These are phyloP conservation scores for Bonnemaisonia californica DNA, from an alignment of 31 red algal genomes.

Conservation along the genomic window DNA sequence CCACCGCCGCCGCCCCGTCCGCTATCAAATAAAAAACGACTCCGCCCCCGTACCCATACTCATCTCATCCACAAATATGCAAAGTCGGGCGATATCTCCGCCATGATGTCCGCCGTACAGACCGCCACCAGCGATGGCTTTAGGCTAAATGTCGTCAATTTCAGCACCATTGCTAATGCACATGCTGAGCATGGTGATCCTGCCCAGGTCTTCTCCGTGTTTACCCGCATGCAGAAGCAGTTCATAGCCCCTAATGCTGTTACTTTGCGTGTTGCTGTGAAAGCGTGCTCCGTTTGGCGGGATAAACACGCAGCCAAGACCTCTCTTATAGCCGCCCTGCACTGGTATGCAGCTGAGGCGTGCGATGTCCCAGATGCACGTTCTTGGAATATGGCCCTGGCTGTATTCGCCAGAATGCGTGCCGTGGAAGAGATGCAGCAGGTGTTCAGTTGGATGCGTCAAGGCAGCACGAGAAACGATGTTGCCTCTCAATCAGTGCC, in stretches of 20 bases:
- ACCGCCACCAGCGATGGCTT: constrained; percentile 5
- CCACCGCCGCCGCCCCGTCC: neutral
- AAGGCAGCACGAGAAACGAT: neutral
- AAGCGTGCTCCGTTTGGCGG: constrained; percentile 3
- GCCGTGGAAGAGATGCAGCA: neutral
- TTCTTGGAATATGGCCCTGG: constrained; percentile 27
- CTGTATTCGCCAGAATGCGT: neutral
- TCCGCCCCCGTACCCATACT: neutral
- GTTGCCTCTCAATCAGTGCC: neutral
- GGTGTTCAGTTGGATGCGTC: constrained; percentile 23
- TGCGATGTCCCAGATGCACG: neutral
- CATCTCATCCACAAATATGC: constrained; percentile 1
- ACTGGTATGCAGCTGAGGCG: constrained; percentile 3
- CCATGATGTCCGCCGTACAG: constrained; percentile 7
- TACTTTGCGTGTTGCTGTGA: constrained; percentile 16
- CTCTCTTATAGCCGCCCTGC: neutral
- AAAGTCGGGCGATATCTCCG: constrained; percentile 2
- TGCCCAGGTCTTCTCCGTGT: constrained; percentile 12
- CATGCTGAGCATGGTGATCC: constrained; percentile 29
- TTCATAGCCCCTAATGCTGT: constrained; percentile 1
- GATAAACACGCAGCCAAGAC: neutral
- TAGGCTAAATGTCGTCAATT: constrained; percentile 22
- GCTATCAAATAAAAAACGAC: too few species aligned
- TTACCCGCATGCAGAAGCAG: constrained; percentile 1
- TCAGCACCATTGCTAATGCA: constrained; percentile 32